Evolutionary conservation across 352 stramenopile species (phyloP).

Genomic region (Globisporangium polare): DNA sequence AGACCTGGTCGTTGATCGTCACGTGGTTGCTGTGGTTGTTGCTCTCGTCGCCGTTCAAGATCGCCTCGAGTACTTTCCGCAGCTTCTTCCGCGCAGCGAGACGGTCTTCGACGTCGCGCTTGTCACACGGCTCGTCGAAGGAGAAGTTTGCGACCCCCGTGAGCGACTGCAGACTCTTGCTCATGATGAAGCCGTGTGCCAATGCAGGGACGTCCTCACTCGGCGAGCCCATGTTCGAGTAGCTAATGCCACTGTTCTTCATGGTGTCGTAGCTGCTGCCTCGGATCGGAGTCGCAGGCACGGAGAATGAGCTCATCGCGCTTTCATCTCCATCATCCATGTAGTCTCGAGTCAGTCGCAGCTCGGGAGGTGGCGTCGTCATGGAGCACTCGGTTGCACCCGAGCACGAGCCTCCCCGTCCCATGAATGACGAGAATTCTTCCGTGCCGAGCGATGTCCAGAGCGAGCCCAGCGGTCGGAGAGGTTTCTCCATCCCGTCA

Average conservation of each 20-base stretch:
- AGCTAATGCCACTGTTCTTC: neutral
- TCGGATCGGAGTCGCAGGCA: neutral
- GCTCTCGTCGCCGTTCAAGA: conserved; percentile 6
- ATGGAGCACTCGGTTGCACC: conserved; percentile 7
- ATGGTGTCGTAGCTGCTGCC: conserved; percentile 1
- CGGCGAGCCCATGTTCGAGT: conserved; percentile 6
- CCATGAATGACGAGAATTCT: conserved; percentile 5
- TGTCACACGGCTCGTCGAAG: conserved; percentile 5
- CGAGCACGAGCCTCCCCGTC: neutral
- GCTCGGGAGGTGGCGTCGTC: conserved; percentile 4
- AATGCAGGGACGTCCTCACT: neutral
- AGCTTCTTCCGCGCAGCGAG: conserved; percentile 17
- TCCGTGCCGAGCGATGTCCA: conserved; percentile 5
- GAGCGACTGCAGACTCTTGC: conserved; percentile 24
- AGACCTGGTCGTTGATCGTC: conserved; percentile 9
- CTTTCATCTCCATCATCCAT: neutral
- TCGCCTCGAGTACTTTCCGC: conserved; percentile 6
- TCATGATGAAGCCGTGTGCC: conserved; percentile 20
- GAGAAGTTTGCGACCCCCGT: conserved; percentile 22
- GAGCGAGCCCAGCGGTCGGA: conserved; percentile 4
- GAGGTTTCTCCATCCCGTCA: conserved; percentile 11
- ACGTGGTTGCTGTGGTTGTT: neutral
- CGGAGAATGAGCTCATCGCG: neutral
- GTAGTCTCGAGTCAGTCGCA: neutral
- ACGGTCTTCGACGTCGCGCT: conserved; percentile 5